Evolutionary conservation across 306 rosid genomes (phyloP), one percentile per base, ranked within the genome.

Genomic region (Sphenostylis stenocarpa): DNA sequence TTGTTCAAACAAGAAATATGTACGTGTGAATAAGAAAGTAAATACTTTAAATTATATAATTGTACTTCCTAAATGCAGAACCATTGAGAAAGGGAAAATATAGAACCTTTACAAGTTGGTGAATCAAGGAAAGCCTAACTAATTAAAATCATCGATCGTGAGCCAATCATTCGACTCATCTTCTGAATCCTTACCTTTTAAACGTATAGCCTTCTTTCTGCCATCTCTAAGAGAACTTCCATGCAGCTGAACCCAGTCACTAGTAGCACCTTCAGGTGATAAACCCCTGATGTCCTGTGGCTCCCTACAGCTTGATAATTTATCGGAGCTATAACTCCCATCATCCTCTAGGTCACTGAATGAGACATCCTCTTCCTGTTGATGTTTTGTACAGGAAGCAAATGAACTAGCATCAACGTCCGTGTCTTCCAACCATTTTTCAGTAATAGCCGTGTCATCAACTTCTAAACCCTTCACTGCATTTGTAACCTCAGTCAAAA

Each of bases 131-230:
- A 80, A 56, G 39, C 63, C 43, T 65, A 51, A 53, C 78, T 92
- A 88, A 67, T 85, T 88, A 83, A 72, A 87, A 21, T 84, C 91
- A 76, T 94, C 97, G 77, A 94, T 88, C 34, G 77, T 66, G 61
- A 86, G 91, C 98, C 99, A 95, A 77, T 89, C 99, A 85, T 63
- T 94, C 51, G 96, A 92, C 73, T 89, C 98, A 17, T 91, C 96
- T 89, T 86, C 97, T 10, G 92, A 89, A 62, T 95, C 92, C 87
- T 77, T 92, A 70, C 87, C 91, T 68, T 73, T 87, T 19, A 80
- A 73, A 77, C 29, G 77, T 16, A 79, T 45, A 9, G 76, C 47
- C 60, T 64, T 87, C 58, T 60, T 77, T 75, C 70, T 77, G 65
- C 72, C 77, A 55, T 81, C 83, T 57, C 78, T 67, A 41, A 49